phyloP scores from a whole-genome alignment of 2,329 filamentous ascomycete species.

The Ophiocordyceps polyrhachis-furcata region DNA sequence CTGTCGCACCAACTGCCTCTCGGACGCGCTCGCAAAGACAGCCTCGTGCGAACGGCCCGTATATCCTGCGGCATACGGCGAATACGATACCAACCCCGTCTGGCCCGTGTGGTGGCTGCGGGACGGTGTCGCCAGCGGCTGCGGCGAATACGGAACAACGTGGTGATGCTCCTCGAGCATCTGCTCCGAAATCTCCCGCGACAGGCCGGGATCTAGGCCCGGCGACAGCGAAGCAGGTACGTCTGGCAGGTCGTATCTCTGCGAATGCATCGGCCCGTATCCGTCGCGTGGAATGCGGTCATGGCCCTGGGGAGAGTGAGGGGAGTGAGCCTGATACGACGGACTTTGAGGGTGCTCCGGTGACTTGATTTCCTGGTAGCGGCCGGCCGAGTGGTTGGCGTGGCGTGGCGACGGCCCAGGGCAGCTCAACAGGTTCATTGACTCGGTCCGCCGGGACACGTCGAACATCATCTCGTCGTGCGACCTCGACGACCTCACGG shows the following conservation, averaged over 20 bases:
- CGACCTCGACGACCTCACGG: conserved; percentile 7
- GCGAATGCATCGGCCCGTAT: conserved; percentile 14
- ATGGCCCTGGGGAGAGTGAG: conserved; percentile 12
- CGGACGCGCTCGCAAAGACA: conserved; percentile 17
- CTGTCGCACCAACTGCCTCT: conserved; percentile 9
- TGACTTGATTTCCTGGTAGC: conserved; percentile 1
- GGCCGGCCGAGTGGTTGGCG: conserved; percentile 6
- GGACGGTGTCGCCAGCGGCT: conserved; percentile 20
- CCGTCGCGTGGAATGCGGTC: conserved; percentile 17
- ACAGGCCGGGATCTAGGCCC: conserved; percentile 37
- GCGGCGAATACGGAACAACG: conserved; percentile 24
- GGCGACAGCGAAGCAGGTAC: conserved; percentile 40
- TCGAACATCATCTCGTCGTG: conserved; percentile 22
- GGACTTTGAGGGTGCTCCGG: conserved; percentile 17
- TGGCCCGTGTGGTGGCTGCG: conserved; percentile 22
- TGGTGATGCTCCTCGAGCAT: conserved; percentile 34
- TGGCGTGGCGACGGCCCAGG: conserved; percentile 12
- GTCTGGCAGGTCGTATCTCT: conserved; percentile 19
- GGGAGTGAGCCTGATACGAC: conserved; percentile 11
- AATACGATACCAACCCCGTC: conserved; percentile 8
- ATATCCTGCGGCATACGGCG: conserved; percentile 13
- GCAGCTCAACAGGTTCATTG: conserved; percentile 22
- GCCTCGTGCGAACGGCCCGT: conserved; percentile 24
- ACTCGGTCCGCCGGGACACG: conserved; percentile 21
- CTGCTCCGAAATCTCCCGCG: conserved; percentile 38